Evolutionary conservation across 257 asterid genomes (phyloP), one percentile per base, ranked within the genome.

Genomic region (Solanum neorickii): DNA sequence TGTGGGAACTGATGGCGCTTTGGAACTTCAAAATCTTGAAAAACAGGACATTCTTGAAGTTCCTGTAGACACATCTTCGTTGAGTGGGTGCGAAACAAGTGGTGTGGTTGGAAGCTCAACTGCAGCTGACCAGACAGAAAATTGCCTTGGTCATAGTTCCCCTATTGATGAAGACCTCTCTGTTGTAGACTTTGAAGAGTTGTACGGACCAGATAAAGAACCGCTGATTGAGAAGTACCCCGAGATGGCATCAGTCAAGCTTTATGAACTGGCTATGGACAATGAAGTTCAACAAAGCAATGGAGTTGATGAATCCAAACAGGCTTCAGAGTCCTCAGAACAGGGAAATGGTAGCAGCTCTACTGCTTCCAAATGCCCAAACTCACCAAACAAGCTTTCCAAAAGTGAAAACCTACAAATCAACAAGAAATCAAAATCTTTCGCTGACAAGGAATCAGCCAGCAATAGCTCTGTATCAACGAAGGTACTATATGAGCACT

Each of bases 151-250:
- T 87, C 94, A 47, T 85, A 93, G 86, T 83, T 78, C 93, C 90
- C 78, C 87, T 25, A 88, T 85, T 66, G 91, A 88, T 82, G 94
- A 91, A 74, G 98, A 94, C 86, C 93, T 72, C 46, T 93, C 95
- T 66, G 88, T 88, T 86, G 97, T 93, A 27, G 99, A 97, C 87
- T 95, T 96, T 89, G 98, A 97, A 88, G 98, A 97, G 92, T 93
- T 95, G 88, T 97, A 95, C 47, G 99, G 99, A 59, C 98, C 99
- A 10, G 98, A 95, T 82, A 94, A 91, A 90, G 98, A 93, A 72
- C 97, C 93, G 3, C 90, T 94, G 82, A 75, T 90, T 87, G 86
- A 86, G 83, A 95, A 92, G 90, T 93, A 88, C 87, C 97, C 98
- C 0, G 94, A 91, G 87, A 86, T 90, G 42, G 91, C 88, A 37